phyloP scores from a whole-genome alignment of 345 rosid species.

The Heritiera littoralis region DNA sequence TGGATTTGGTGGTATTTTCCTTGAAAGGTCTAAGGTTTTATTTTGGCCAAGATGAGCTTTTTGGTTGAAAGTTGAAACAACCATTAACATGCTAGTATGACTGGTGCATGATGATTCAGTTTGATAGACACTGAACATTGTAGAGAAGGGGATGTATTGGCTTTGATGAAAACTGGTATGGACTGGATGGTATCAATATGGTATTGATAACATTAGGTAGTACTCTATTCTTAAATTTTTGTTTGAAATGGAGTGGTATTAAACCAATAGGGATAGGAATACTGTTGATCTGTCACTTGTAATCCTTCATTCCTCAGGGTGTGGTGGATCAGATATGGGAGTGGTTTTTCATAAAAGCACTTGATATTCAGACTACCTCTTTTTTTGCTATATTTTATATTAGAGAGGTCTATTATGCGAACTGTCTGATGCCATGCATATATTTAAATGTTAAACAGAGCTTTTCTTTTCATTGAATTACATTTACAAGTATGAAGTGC shows the following conservation, averaged over 20 bases:
- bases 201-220: neutral
- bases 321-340: neutral
- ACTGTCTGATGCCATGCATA: neutral
- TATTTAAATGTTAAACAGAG: neutral
- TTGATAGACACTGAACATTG: neutral
- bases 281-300: neutral
- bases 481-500: neutral
- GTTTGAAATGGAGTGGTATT: neutral
- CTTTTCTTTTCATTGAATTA: neutral
- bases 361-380: neutral
- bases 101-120: neutral
- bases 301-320: neutral
- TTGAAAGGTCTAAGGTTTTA: neutral
- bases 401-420: neutral
- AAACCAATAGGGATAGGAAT: neutral
- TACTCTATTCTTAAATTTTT: neutral
- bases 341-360: neutral
- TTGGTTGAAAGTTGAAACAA: neutral
- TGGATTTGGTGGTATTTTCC: neutral
- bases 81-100: neutral
- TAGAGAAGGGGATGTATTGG: neutral
- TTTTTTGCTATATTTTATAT: neutral
- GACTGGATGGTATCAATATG: neutral
- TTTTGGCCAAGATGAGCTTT: neutral
- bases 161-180: neutral